Conservation (phyloP, 2,329 filamentous ascomycete species). For the Tolypocladium guangdongense region DNA sequence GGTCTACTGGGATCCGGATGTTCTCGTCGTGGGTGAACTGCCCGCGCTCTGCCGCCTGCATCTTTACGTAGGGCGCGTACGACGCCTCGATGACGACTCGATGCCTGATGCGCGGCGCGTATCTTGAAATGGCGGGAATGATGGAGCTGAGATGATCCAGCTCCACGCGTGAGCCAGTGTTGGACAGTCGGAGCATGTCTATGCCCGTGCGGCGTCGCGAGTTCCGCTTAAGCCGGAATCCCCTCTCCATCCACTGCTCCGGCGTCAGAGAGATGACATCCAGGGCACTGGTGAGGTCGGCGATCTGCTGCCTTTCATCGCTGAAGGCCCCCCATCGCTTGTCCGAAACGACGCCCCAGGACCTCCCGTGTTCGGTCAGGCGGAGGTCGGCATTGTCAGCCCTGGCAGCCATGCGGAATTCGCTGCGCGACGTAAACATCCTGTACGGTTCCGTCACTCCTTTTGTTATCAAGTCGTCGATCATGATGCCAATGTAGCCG, state of each 20-base stretch:
- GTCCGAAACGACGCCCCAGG: conserved; percentile 70
- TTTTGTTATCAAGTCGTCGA: conserved; percentile 94
- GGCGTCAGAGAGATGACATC: conserved; percentile 45
- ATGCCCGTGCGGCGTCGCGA: conserved; percentile 59
- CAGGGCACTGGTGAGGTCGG: conserved; percentile 52
- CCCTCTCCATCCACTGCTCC: conserved; percentile 55
- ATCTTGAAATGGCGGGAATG: conserved; percentile 46
- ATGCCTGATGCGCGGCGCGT: conserved; percentile 45
- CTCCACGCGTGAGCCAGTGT: conserved; percentile 29
- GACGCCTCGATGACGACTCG: conserved; percentile 72
- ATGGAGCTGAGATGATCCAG: conserved; percentile 45
- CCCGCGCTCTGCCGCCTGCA: conserved; percentile 56
- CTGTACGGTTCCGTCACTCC: conserved; percentile 94
- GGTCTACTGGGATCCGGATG: conserved; percentile 56
- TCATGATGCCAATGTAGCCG: conserved; percentile 97
- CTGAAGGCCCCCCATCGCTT: conserved; percentile 62
- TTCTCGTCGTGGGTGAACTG: conserved; percentile 67
- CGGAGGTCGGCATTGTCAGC: conserved; percentile 90
- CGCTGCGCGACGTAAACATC: conserved; percentile 94
- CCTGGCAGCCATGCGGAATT: conserved; percentile 86
- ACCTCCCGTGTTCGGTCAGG: conserved; percentile 67
- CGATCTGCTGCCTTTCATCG: conserved; percentile 55
- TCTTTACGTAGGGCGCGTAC: conserved; percentile 77
- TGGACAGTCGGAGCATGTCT: conserved; percentile 64
- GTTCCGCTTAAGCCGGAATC: conserved; percentile 60